Evolutionary conservation across 352 stramenopile species (phyloP), one percentile per base, ranked within the genome.

Genomic region (Phytophthora kernoviae): DNA sequence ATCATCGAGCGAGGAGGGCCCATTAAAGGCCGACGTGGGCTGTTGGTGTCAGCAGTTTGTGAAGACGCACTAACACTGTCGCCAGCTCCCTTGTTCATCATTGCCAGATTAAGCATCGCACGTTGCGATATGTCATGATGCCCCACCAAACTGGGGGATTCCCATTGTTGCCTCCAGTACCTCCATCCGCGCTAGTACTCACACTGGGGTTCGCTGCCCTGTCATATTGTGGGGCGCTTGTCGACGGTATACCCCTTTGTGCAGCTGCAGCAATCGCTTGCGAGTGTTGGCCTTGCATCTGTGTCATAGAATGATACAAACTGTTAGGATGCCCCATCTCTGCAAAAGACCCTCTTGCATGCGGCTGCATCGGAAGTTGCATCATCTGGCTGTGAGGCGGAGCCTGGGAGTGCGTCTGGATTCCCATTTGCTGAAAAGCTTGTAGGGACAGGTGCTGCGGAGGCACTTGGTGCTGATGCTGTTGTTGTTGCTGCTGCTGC

Each of bases 301-400:
- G 70, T 12, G 46, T 58, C 66, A 89, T 75, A 10, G 72, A 65
- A 43, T 89, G 79, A 44, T 90, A 91, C 54, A 87, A 62, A 43
- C 39, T 63, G 40, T 11, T 61, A 18, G 63, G 57, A 51, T 87
- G 79, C 14, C 64, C 59, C 53, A 89, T 60, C 10, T 88, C 80
- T 10, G 58, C 57, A 33, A 79, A 91, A 0, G 72, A 60, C 7
- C 62, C 62, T 47, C 70, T 44, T 4, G 58, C 33, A 56, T 81
- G 65, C 43, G 84, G 68, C 33, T 79, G 75, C 43, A 79, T 72
- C 27, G 74, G 66, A 70, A 88, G 70, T 59, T 88, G 81, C 66
- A 89, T 69, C 64, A 81, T 68, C 52, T 87, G 77, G n/a, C 62
- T 66, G 50, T 88, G 81, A 17, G 66, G 36, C n/a, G 73, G 52